Percentiles rank a stretch among this genome's conserved stretches.
Conservation (phyloP, 2,329 filamentous ascomycete species). For the Claviceps paspali region DNA sequence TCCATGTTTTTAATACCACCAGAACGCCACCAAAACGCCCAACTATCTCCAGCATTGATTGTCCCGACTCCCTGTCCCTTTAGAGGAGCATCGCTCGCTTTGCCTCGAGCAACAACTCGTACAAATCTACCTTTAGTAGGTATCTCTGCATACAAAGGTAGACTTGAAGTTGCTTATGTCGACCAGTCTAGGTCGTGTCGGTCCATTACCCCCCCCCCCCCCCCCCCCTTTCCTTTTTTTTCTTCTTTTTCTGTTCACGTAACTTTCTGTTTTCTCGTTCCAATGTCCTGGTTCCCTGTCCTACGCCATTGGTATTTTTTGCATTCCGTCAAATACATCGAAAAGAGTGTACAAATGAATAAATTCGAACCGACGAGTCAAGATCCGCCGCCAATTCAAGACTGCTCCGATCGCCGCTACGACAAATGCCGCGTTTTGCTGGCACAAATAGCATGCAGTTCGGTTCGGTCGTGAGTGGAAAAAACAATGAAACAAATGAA, state of each 20-base stretch:
- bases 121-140: background rate
- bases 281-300: background rate
- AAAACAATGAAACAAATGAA: no score
- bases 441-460: no score
- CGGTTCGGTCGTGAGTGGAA: no score
- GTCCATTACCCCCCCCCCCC: no score
- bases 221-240: no score
- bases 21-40: background rate
- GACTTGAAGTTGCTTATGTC: no score
- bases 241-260: background rate
- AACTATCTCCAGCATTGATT: slow-evolving; percentile 2
- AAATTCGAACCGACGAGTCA: no score
- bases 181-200: no score
- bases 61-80: background rate
- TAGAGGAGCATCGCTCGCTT: background rate
- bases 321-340: background rate
- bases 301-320: background rate
- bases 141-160: background rate
- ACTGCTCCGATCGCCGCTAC: no score
- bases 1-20: background rate
- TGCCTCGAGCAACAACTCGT: background rate
- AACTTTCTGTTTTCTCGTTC: background rate
- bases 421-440: no score
- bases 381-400: no score
- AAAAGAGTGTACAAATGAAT: background rate